Base-by-base conservation (phyloP, 371 early-diverging fungal genomes). In the Mortierella sp. region DNA sequence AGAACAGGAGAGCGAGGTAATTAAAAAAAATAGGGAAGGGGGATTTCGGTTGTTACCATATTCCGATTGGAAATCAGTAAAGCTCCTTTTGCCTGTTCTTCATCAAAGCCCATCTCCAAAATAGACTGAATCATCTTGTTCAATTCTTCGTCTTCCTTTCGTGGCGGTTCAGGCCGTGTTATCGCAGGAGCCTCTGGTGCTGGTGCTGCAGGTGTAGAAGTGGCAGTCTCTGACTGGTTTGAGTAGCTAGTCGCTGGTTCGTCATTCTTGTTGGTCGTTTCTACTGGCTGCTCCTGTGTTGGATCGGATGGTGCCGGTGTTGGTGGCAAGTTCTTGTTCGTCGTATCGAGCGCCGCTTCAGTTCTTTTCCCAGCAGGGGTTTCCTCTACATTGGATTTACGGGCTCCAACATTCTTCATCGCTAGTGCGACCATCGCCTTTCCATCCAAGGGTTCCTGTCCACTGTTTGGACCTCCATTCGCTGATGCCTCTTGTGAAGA, bases 31-130 rank as follows among this genome's bases (percentile, higher is more conserved):
- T 21, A 12, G 25, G 23, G 30, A 18, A 68, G 60, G 52, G 16
- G 46, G 46, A 45, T 0, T 7, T 46, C 0, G 6, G 25, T 43
- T 26, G 7, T 26, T 26, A 87, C 91, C 83, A 89, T 62, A 59
- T 87, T 74, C 16, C 87, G 72, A 60, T 87, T 87, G 0, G 88
- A 69, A 26, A 93, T 80, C 1, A 82, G 57, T 14, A 91, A 75
- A 0, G 94, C 92, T 0, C 89, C 84, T 46, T 84, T 85, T 18
- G 91, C 91, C 60, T 89, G 87, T n/a, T 88, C 89, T 12, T 75
- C 72, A n/a, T 74, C 66, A 56, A 92, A 93, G 16, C 94, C 93
- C 91, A 93, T 91, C 46, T 91, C 92, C 52, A 85, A 69, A 43
- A 92, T 85, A 44, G 83, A 85, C 26, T 77, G 67, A 14, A 89